These are phyloP conservation scores for Solanum medicagineum DNA, from an alignment of 257 asterid genomes.

Conservation along the genomic window DNA sequence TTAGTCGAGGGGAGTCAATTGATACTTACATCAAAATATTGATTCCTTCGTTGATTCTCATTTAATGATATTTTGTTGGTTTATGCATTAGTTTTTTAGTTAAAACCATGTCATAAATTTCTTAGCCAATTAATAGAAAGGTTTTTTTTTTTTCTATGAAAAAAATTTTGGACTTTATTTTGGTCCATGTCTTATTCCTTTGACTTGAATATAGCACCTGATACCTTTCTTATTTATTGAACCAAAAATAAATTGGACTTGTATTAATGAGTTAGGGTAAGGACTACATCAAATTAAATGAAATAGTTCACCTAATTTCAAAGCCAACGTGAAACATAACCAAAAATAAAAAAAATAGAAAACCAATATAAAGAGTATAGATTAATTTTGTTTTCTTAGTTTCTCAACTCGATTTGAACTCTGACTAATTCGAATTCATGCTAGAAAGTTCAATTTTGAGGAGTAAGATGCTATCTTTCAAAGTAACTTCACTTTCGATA, in stretches of 20 bases:
- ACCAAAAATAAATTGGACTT: neutral
- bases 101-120: neutral
- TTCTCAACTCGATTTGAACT: neutral
- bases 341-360: neutral
- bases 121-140: neutral
- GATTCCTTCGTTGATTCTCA: neutral
- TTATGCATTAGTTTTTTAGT: neutral
- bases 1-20: too few species aligned
- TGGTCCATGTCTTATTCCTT: neutral
- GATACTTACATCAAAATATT: too few species aligned
- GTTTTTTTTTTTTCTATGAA: neutral
- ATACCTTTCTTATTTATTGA: neutral
- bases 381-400: neutral
- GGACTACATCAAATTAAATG: neutral
- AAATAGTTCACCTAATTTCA: neutral
- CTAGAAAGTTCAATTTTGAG: neutral
- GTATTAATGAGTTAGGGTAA: neutral
- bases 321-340: neutral
- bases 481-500: too few species aligned
- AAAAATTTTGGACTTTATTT: neutral
- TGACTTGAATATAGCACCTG: neutral
- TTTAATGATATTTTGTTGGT: neutral
- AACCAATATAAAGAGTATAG: neutral
- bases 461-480: neutral
- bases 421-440: neutral